Conservation (phyloP, 2,329 filamentous ascomycete genomes). For the Podosphaera aphanis region DNA sequence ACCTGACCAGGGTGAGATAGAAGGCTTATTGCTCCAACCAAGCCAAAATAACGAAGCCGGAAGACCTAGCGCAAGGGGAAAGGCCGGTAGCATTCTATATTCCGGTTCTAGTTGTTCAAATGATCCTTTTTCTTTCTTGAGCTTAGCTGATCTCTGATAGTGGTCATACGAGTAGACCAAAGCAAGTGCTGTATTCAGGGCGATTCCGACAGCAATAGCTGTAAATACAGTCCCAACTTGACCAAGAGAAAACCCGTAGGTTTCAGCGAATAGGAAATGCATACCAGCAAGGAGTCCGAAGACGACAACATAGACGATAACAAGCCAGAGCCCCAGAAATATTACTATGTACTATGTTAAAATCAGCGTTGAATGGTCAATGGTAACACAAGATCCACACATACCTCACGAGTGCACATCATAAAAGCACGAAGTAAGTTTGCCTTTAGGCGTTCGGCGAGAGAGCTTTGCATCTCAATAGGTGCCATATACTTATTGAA, state of each 20-base stretch:
- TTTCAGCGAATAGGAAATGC: constrained; percentile 7
- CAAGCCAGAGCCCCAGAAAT: constrained; percentile 6
- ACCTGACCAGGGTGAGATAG: constrained; percentile 19
- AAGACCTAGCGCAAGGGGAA: constrained; percentile 21
- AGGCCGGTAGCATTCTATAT: constrained; percentile 23
- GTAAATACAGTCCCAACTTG: constrained; percentile 21
- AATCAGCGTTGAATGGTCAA: neutral
- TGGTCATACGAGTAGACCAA: constrained; percentile 16
- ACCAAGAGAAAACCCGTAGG: constrained; percentile 17
- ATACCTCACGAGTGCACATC: constrained; percentile 2
- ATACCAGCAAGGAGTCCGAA: constrained; percentile 8
- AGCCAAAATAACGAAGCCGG: constrained; percentile 27
- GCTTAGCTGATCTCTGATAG: constrained; percentile 4
- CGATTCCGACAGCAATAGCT: constrained; percentile 19
- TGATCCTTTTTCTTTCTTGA: constrained; percentile 19
- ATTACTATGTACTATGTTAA: constrained; percentile 5
- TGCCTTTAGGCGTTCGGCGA: neutral
- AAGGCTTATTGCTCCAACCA: constrained; percentile 22
- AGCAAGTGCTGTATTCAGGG: constrained; percentile 15
- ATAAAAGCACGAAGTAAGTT: constrained; percentile 5
- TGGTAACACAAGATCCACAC: neutral
- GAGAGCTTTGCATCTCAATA: constrained; percentile 4
- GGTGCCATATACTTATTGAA: constrained; percentile 6
- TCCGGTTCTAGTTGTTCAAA: constrained; percentile 18
- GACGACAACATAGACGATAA: constrained; percentile 8